Conservation (phyloP, 169 alveolate species). For the Plasmodium gaboni region DNA sequence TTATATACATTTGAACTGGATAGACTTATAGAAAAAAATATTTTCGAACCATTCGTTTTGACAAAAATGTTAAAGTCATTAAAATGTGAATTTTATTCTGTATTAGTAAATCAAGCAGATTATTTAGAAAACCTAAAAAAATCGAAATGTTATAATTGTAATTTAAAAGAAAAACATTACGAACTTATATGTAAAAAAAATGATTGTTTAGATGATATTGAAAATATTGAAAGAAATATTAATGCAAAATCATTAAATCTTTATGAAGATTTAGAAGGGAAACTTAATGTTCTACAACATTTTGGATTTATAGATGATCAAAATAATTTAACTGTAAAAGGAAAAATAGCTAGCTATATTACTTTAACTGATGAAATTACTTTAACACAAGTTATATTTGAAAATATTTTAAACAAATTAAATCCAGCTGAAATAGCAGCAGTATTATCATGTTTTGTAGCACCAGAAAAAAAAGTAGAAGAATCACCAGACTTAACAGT, state of each 20-base stretch:
- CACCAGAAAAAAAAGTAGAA: slow-evolving; percentile 84
- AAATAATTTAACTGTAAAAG: slow-evolving; percentile 88
- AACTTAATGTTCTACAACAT: slow-evolving; percentile 87
- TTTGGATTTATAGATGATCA: slow-evolving; percentile 86
- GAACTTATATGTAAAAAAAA: slow-evolving; percentile 75
- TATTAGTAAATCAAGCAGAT: slow-evolving; percentile 82
- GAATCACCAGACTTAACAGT: slow-evolving; percentile 87
- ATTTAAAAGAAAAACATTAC: slow-evolving; percentile 84
- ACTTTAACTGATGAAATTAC: slow-evolving; percentile 91
- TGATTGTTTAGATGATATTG: slow-evolving; percentile 81
- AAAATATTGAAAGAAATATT: slow-evolving; percentile 80
- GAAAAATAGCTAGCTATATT: slow-evolving; percentile 89
- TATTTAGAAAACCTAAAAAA: slow-evolving; percentile 77
- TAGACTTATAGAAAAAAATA: slow-evolving; percentile 76
- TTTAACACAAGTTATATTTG: slow-evolving; percentile 86
- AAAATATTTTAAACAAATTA: slow-evolving; percentile 79
- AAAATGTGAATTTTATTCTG: slow-evolving; percentile 82
- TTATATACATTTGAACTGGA: slow-evolving; percentile 79
- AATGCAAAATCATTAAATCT: slow-evolving; percentile 87
- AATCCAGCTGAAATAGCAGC: slow-evolving; percentile 88
- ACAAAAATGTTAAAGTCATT: slow-evolving; percentile 82
- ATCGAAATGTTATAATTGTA: slow-evolving; percentile 82
- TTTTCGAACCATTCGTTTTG: slow-evolving; percentile 80
- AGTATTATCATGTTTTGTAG: slow-evolving; percentile 84
- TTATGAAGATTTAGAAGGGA: slow-evolving; percentile 88